Base-by-base conservation (phyloP, 768 basidiomycete genomes). In the Serendipita vermifera region DNA sequence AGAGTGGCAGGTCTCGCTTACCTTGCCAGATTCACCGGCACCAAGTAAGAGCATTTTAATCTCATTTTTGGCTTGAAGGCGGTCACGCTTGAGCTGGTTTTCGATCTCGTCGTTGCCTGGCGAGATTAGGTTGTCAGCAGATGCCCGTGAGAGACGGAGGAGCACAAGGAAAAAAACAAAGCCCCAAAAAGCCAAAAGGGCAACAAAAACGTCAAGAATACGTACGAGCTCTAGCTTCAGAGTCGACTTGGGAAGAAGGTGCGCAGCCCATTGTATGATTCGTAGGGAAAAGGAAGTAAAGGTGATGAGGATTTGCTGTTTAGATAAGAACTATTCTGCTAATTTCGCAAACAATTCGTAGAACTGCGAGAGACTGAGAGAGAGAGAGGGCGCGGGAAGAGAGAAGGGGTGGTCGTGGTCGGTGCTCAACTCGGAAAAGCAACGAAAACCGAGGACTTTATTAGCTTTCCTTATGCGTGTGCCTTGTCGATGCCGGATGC, bases 41-140 rank as follows among this genome's bases (percentile, higher is more conserved):
- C 94, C 94, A 26, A 98, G 76, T 58, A 98, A 68, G 59, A 97
- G 68, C 92, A 97, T 94, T 75, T 97, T 93, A 66, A 93, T 90
- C 69, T 92, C 90, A 64, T 91, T 92, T 76, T 88, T 89, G 38
- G 84, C 83, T 77, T 84, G 81, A 74, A 87, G 79, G 39, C 85
- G 73, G 72, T 94, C 91, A 63, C 82, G 75, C 75, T 85, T 89
- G 62, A 94, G 80, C 70, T 94, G 91, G 71, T 72, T 84, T 75
- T 94, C 91, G 61, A 94, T 94, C 75, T 87, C 88, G 64, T 92
- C 89, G 65, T 91, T 91, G 67, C 88, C 87, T 89, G 59, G 5
- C 15, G n/a, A 9, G 1, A 41, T 6, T 41, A 26, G 15, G 2
- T 20, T 20, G 26, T 41, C 17, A 41, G 39, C 39, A 20, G 17